These are phyloP conservation scores for Infundibulicybe gibba DNA, from an alignment of 768 basidiomycete genomes.

Conservation along the genomic window DNA sequence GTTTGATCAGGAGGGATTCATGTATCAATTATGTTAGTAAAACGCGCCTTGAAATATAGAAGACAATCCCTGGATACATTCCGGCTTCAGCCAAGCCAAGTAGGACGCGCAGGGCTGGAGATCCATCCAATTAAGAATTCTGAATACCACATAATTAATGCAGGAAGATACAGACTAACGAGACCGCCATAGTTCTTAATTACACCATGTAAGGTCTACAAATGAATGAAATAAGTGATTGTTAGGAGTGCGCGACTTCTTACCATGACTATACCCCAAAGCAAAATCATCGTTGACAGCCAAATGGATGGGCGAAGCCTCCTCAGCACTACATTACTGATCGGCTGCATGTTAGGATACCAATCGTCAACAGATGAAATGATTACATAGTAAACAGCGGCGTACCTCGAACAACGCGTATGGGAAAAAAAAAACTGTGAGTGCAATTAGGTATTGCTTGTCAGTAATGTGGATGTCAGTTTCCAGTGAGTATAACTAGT, in stretches of 20 bases:
- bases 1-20: not conserved
- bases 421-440: conserved; percentile 76
- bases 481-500: conserved; percentile 57
- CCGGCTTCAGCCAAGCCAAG: conserved; percentile 65
- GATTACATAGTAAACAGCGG: conserved; percentile 2
- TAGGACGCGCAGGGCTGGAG: conserved; percentile 52
- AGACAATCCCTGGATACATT: conserved; percentile 54
- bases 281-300: conserved; percentile 46
- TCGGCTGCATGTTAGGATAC: conserved; percentile 34
- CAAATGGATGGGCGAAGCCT: conserved; percentile 65
- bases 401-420: conserved; percentile 68
- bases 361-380: not conserved
- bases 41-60: conserved; percentile 55
- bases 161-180: conserved; percentile 37
- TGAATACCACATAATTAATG: not conserved
- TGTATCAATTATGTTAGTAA: not conserved
- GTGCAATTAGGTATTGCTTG: conserved; percentile 61
- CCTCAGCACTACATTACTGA: conserved; percentile 59
- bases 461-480: conserved; percentile 55
- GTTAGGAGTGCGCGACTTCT: conserved; percentile 1
- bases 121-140: not conserved
- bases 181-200: conserved; percentile 59
- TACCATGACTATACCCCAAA: conserved; percentile 50
- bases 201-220: conserved; percentile 61
- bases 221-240: conserved; percentile 1